Conservation (phyloP, 176 grass and related monocot species). For the Avena sativa region DNA sequence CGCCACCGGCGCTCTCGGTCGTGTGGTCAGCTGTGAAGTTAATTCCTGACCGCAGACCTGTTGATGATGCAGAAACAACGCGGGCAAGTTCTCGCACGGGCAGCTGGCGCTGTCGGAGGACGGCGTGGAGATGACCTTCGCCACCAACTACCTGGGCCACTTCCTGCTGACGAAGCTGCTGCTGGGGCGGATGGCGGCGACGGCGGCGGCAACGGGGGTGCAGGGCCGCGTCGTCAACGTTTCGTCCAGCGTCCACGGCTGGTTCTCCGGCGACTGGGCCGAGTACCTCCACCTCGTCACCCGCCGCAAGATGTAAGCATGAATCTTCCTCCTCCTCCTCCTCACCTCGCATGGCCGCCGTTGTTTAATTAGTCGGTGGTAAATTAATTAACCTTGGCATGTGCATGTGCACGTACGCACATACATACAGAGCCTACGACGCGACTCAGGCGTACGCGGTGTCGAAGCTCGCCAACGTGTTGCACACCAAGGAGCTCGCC, state of each 20-base stretch:
- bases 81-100: slow-evolving; percentile 95
- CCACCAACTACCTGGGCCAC: slow-evolving; percentile 94
- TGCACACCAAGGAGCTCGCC: slow-evolving; percentile 81
- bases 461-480: slow-evolving; percentile 86
- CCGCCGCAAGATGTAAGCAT: slow-evolving; percentile 69
- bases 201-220: slow-evolving; percentile 64
- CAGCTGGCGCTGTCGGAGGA: slow-evolving; percentile 84
- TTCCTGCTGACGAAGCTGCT: slow-evolving; percentile 86
- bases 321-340: neutral
- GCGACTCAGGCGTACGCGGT: slow-evolving; percentile 91
- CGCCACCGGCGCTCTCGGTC: too few relatives aligned
- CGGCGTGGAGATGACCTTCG: slow-evolving; percentile 99
- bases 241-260: slow-evolving; percentile 88
- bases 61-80: slow-evolving; percentile 77
- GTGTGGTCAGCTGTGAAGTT: too few relatives aligned
- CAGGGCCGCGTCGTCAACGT: slow-evolving; percentile 89
- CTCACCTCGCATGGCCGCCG: neutral
- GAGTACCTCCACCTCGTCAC: slow-evolving; percentile 82
- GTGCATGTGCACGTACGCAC: neutral
- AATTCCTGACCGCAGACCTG: neutral
- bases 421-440: slow-evolving; percentile 67
- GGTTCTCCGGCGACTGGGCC: slow-evolving; percentile 93
- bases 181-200: slow-evolving; percentile 66
- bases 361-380: too few relatives aligned
- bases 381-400: neutral